Base-by-base conservation (phyloP, 768 basidiomycete genomes). In the Kwoniella dejecticola region DNA sequence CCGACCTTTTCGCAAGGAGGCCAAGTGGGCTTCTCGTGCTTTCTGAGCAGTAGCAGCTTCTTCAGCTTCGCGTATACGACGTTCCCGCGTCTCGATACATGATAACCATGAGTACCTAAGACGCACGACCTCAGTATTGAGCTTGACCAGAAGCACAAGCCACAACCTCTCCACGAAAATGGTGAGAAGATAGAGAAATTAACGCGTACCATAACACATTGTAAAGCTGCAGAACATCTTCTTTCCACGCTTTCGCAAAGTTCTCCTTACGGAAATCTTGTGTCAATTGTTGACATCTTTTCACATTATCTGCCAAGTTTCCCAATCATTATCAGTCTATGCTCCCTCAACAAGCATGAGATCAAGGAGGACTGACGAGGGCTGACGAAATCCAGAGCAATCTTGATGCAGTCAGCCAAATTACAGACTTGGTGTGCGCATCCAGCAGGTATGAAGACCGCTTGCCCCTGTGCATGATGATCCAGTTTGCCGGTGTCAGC, bases 181-280 rank as follows among this genome's bases (percentile, higher is more conserved):
- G n/a, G n/a, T n/a, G n/a, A n/a, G n/a, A n/a, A n/a, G n/a, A n/a
- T n/a, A n/a, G n/a, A n/a, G n/a, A n/a, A n/a, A n/a, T n/a, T n/a
- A n/a, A n/a, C n/a, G n/a, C n/a, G n/a, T n/a, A n/a, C n/a, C n/a
- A 92, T 85, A 96, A 88, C 86, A 92, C 92, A 59, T 88, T 89
- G 60, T 88, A 83, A 63, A 96, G 82, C 80, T 94, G 91, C 69
- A 97, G 82, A 4, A 95, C 89, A 74, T 97, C 94, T 76, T 91
- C 89, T 79, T 94, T 93, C 94, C 94, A 97, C 42, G 84, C 87
- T 82, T 86, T 86, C 52, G 85, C 84, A 76, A 88, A 86, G 73
- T 95, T 95, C 80, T 94, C 90, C 74, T 87, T 86, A 60, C 93
- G 84, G 80, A 96, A 96, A 80, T 97, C 93, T 67, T 83, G 82